phyloP scores from a whole-genome alignment of 768 basidiomycete species.

The Strobilomyces dryophilus region DNA sequence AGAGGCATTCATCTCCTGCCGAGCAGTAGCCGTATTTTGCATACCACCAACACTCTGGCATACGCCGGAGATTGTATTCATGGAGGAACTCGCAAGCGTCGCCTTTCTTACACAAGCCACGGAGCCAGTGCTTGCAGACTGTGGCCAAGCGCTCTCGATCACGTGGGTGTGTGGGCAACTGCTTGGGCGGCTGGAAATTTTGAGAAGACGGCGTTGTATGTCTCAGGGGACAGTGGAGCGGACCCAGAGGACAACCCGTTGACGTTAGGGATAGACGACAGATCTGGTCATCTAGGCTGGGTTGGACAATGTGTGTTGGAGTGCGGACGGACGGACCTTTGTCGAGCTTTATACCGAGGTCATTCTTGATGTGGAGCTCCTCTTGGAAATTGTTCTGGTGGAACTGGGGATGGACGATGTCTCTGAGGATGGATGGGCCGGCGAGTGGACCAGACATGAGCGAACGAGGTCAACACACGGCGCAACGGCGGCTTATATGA shows the following conservation, averaged over 20 bases:
- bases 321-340: slow-evolving; percentile 52
- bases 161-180: slow-evolving; percentile 76
- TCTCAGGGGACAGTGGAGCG: slow-evolving; percentile 86
- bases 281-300: slow-evolving; percentile 79
- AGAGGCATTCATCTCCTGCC: slow-evolving; percentile 95
- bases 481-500: not conserved
- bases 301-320: not conserved
- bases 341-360: slow-evolving; percentile 84
- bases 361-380: slow-evolving; percentile 76
- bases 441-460: slow-evolving; percentile 45
- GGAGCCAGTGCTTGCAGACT: slow-evolving; percentile 98
- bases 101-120: slow-evolving; percentile 97
- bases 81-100: slow-evolving; percentile 98
- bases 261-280: slow-evolving; percentile 80
- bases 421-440: slow-evolving; percentile 55
- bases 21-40: slow-evolving; percentile 98
- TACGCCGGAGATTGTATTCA: slow-evolving; percentile 95
- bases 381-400: slow-evolving; percentile 89
- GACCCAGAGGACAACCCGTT: slow-evolving; percentile 85
- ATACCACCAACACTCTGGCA: slow-evolving; percentile 99
- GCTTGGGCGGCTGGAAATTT: slow-evolving; percentile 88
- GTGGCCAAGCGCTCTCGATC: slow-evolving; percentile 82
- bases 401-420: slow-evolving; percentile 84
- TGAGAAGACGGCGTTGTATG: slow-evolving; percentile 85
- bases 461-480: not conserved